A percentile compares a stretch with the other conserved stretches of the same genome.
phyloP scores from a whole-genome alignment of 2,329 filamentous ascomycete species.

The Epichloe brachyelytri region DNA sequence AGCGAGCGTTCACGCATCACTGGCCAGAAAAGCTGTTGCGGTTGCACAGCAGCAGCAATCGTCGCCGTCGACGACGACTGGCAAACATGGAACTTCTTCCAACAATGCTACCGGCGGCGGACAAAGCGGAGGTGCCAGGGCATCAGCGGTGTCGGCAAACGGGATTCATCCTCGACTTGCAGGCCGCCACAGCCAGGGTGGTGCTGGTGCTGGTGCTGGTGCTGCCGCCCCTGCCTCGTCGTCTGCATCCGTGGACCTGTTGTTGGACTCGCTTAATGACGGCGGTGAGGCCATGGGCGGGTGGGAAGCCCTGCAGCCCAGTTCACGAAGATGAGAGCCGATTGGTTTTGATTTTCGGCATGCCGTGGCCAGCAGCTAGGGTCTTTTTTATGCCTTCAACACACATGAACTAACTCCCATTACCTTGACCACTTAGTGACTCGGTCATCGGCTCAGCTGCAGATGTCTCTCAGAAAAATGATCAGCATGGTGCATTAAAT shows the following conservation, averaged over 20 bases:
- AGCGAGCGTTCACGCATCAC: not conserved
- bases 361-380: too few relatives aligned
- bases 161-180: slow-evolving; percentile 2
- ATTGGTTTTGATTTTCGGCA: not conserved
- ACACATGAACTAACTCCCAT: too few relatives aligned
- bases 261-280: slow-evolving; percentile 39
- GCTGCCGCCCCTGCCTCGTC: not conserved
- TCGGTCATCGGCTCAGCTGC: too few relatives aligned
- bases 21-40: slow-evolving; percentile 2
- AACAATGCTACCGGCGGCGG: not conserved
- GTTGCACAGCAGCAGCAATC: slow-evolving; percentile 2
- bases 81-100: not conserved
- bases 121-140: slow-evolving; percentile 12
- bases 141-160: slow-evolving; percentile 6
- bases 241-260: slow-evolving; percentile 19
- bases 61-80: not conserved
- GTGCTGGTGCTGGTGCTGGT: not conserved
- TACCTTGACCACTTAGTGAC: too few relatives aligned
- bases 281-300: slow-evolving; percentile 33
- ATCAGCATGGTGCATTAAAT: too few relatives aligned
- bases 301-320: slow-evolving; percentile 44
- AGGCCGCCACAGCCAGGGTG: slow-evolving; percentile 1
- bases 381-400: not conserved
- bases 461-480: too few relatives aligned
- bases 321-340: slow-evolving; percentile 11